A percentile compares a stretch with the other conserved stretches of the same genome.
Conservation (phyloP, 805 yeast species). For the Candida boleticola region DNA sequence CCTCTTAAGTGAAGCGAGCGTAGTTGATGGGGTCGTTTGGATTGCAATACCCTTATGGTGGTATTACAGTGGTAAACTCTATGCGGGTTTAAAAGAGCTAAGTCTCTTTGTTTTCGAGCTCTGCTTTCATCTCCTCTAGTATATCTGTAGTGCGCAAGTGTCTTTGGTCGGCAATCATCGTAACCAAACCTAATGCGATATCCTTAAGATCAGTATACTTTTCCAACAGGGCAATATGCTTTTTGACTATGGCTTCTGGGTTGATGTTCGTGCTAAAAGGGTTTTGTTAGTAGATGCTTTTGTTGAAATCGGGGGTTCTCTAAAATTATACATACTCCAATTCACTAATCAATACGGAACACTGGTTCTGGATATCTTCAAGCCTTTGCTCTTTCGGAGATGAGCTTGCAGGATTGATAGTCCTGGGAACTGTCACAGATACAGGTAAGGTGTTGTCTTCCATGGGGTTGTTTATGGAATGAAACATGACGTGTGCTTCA, state of each 20-base stretch:
- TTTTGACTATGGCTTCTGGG: slow-evolving; percentile 45
- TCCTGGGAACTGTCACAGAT: not conserved
- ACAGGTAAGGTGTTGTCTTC: not conserved
- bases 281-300: too few relatives aligned
- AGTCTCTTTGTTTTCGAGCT: slow-evolving; percentile 3
- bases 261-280: slow-evolving; percentile 21
- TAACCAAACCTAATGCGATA: slow-evolving; percentile 53
- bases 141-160: slow-evolving; percentile 46
- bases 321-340: slow-evolving; percentile 18
- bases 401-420: not conserved
- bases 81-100: too few relatives aligned
- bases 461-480: not conserved
- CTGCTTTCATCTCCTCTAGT: slow-evolving; percentile 47
- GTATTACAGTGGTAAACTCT: too few relatives aligned
- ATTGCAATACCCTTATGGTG: too few relatives aligned
- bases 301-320: not conserved
- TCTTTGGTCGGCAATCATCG: slow-evolving; percentile 60
- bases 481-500: not conserved
- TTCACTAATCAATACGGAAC: slow-evolving; percentile 30
- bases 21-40: too few relatives aligned
- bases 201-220: slow-evolving; percentile 65
- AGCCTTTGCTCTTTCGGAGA: slow-evolving; percentile 16
- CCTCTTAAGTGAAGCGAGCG: too few relatives aligned
- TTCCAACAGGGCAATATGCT: slow-evolving; percentile 53
- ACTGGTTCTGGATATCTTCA: slow-evolving; percentile 32